Evolutionary conservation across 345 rosid species (phyloP), one percentile per base, ranked within the genome.

Genomic region (Lepidium africanum): DNA sequence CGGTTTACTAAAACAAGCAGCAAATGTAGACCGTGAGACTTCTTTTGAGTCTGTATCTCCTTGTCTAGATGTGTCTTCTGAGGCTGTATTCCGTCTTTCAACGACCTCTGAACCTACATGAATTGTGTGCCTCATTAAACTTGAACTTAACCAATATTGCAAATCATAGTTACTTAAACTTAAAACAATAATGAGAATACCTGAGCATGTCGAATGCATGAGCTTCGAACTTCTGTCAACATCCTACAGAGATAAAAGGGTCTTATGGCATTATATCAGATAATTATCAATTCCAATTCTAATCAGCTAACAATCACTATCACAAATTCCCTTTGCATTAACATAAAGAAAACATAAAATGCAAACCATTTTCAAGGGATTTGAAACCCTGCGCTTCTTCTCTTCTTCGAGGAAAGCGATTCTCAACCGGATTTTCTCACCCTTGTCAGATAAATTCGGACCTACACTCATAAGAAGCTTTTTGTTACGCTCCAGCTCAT

Each of bases 381-480:
- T 61, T 54, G 60, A 75, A 30, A 55, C 69, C 57, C 92, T 71
- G 13, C 81, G 82, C 7, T 74, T 63, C 56, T 65, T 69, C 91
- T 89, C 98, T 1, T 72, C 80, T 67, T 73, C 75, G 5, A 85
- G 81, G 25, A 35, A 42, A 10, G 67, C 52, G 71, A 89, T 55
- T 43, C 0, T 16, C 16, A 39, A 23, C 7, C 70, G 72, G 42
- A 86, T 60, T 83, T 60, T 89, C 65, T 60, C 70, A 1, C 98
- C 98, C 7, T 74, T 71, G 51, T 92, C 98, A 0, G 66, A 61
- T 73, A 89, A 72, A 0, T 0, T 35, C 1, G 49, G 47, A 32
- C 77, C 71, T 0, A 57, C 0, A 0, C 0, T 32, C 11, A 19
- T 42, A 5, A 80, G 58, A 12, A 14, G 51, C 2, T 19, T 1